Base-by-base conservation (phyloP, 2,329 filamentous ascomycete genomes). In the Sporothrix luriei region DNA sequence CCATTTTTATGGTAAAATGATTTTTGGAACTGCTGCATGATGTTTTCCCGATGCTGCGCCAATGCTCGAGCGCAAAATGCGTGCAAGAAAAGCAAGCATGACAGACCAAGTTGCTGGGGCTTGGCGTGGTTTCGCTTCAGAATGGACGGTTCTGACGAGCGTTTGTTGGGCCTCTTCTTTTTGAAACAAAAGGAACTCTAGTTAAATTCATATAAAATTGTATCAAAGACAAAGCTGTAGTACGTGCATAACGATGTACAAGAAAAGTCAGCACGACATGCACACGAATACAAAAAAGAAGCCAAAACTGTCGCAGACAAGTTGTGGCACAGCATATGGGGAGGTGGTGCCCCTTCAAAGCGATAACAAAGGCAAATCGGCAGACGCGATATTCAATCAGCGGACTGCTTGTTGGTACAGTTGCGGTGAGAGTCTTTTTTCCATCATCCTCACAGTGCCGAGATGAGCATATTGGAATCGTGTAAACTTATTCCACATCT, bases 401-500 rank as follows among this genome's bases (percentile, higher is more conserved):
- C 49, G 40, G 59, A 19, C 59, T 29, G 59, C 24, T 40, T 43
- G 26, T 13, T 14, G n/a, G 29, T 33, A 13, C 29, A 4, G 4
- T 38, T 29, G 61, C 62, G 62, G 46, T 65, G 62, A 29, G 61
- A n/a, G 29, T 9, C 29, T 16, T 14, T 16, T 33, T 49, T n/a
- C 43, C 61, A 49, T 64, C 61, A 24, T 33, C 29, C 16, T 40
- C 54, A 57, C 40, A 11, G 16, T 38, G 33, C 38, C 55, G 33
- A 43, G 21, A 4, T 43, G 54, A 57, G 11, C 38, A 61, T 16
- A 62, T 62, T 9, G 21, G 26, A 62, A 26, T 46, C 21, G n/a
- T 26, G 57, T 26, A 62, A n/a, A 64, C 24, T 64, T 64, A 49
- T 64, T 49, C 61, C 61, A 64, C 61, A 64, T 33, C 24, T 16